These are phyloP conservation scores for Trichoderma semiorbis DNA, from an alignment of 2,329 filamentous ascomycete genomes.

Conservation along the genomic window DNA sequence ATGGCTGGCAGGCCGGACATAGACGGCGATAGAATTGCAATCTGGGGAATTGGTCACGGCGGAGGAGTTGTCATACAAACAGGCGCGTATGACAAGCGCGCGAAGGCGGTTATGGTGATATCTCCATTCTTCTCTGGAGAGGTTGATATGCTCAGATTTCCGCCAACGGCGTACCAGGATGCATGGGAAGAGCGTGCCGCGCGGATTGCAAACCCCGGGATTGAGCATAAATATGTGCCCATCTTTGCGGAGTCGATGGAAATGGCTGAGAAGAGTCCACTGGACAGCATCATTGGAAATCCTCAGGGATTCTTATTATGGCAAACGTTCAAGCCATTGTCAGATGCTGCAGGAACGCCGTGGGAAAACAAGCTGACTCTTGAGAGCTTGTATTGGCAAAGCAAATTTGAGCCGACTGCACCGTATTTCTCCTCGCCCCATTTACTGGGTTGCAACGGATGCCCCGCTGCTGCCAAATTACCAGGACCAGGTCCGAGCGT, in stretches of 20 bases:
- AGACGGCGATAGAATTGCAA: not conserved
- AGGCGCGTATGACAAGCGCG: not conserved
- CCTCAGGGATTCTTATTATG: not conserved
- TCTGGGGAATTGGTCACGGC: not conserved
- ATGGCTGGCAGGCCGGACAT: not conserved
- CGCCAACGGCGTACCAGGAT: not conserved
- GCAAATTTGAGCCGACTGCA: not conserved
- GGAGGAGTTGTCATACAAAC: not conserved
- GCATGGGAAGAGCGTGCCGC: not conserved
- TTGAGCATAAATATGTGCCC: not conserved
- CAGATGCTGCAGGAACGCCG: not conserved
- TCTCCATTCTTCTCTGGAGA: not conserved
- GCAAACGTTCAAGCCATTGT: not conserved
- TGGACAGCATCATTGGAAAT: not conserved
- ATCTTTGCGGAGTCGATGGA: not conserved
- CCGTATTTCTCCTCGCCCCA: not conserved
- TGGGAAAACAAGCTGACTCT: not conserved
- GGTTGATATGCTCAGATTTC: not conserved
- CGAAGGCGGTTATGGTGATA: not conserved
- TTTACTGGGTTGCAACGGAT: not conserved
- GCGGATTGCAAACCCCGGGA: not conserved
- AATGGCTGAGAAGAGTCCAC: not conserved
- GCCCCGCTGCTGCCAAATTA: not conserved
- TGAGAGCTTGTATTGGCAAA: not conserved
- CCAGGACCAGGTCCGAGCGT: not conserved